phyloP scores from a whole-genome alignment of 2,329 filamentous ascomycete species.

The Colletotrichum cordylinicola region DNA sequence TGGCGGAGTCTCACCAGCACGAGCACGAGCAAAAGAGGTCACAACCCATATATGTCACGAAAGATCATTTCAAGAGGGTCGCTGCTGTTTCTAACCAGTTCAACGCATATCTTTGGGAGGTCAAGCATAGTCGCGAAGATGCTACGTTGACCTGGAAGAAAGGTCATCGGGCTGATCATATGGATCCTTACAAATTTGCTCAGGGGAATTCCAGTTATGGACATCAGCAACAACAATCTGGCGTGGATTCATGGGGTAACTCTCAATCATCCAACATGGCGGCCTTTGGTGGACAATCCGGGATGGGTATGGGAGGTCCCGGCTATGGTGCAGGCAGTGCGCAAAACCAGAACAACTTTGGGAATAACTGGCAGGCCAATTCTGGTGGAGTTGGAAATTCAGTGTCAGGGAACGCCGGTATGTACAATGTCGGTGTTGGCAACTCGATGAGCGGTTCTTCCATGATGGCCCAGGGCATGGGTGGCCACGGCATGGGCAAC shows the following conservation, averaged over 20 bases:
- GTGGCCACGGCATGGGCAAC: neutral
- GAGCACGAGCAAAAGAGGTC: slow-evolving; percentile 13
- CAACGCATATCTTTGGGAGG: slow-evolving; percentile 20
- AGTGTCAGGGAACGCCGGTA: neutral
- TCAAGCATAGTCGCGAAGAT: neutral
- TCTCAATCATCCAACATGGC: neutral
- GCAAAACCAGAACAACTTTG: neutral
- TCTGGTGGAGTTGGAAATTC: too few relatives aligned
- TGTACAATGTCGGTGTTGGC: neutral
- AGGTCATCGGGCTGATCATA: neutral
- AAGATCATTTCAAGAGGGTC: slow-evolving; percentile 23
- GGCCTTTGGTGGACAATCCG: neutral
- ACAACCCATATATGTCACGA: slow-evolving; percentile 19
- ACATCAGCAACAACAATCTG: neutral
- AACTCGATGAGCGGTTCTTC: neutral
- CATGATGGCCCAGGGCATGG: neutral
- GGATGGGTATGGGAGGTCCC: neutral
- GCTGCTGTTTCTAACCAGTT: slow-evolving; percentile 25
- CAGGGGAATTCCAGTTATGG: neutral
- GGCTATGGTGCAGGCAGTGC: neutral
- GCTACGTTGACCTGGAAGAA: neutral
- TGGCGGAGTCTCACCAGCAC: slow-evolving; percentile 46
- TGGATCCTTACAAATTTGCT: neutral
- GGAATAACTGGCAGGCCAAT: neutral
- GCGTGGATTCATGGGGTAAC: neutral